Conservation (phyloP, 371 early-diverging fungal species). For the Mortierella sp. region DNA sequence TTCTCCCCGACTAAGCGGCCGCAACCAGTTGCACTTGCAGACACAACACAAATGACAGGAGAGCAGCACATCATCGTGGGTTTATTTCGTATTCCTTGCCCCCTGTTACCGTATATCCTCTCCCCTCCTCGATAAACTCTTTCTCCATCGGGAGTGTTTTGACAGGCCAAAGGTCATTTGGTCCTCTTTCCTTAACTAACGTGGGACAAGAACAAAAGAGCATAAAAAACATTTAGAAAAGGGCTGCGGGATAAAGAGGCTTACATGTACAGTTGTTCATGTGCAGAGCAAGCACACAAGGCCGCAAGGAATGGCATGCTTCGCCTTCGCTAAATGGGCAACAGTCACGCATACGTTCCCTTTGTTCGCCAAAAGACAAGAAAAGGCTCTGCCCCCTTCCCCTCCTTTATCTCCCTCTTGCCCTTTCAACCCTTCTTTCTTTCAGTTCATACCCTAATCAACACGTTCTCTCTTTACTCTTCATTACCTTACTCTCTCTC, state of each 20-base stretch:
- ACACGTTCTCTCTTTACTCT: not conserved
- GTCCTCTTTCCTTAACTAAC: not conserved
- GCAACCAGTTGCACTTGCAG: not conserved
- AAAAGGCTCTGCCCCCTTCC: not conserved
- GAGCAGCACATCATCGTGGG: constrained; percentile 1
- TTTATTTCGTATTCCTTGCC: not conserved
- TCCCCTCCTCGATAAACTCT: not conserved
- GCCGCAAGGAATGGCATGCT: not conserved
- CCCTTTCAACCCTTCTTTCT: not conserved
- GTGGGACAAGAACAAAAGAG: not conserved
- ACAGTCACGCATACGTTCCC: not conserved
- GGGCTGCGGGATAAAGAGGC: constrained; percentile 4
- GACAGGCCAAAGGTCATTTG: constrained; percentile 12
- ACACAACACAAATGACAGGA: not conserved
- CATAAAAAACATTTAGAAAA: not conserved
- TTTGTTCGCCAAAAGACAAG: not conserved
- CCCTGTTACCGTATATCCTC: not conserved
- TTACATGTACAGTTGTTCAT: not conserved
- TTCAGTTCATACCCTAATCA: constrained; percentile 5
- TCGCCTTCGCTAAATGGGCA: constrained; percentile 10
- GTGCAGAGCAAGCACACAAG: not conserved
- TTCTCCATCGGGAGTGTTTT: constrained; percentile 1
- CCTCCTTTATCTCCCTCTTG: not conserved
- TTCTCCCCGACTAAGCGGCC: not conserved
- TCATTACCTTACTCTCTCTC: not conserved